phyloP scores from a whole-genome alignment of 2,329 filamentous ascomycete genomes.

The Aspergillus sergii region DNA sequence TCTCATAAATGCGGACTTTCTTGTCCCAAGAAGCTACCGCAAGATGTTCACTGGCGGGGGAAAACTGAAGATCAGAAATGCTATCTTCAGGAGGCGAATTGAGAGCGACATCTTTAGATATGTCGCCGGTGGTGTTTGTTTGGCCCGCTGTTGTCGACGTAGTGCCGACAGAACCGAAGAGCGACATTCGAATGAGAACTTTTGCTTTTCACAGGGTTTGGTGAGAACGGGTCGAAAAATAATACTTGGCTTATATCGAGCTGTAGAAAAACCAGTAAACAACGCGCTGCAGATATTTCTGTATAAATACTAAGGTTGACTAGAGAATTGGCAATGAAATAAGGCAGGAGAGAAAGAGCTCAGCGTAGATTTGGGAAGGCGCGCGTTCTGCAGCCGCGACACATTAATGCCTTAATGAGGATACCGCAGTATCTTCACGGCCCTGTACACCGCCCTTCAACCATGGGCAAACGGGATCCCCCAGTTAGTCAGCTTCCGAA shows the following conservation, averaged over 20 bases:
- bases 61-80: constrained; percentile 86
- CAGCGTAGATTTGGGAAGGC: neutral
- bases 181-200: constrained; percentile 38
- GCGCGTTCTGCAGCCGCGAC: neutral
- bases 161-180: constrained; percentile 57
- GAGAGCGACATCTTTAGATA: constrained; percentile 84
- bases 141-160: constrained; percentile 52
- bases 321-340: neutral
- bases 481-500: neutral
- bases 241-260: constrained; percentile 1
- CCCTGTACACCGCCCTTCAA: constrained; percentile 8
- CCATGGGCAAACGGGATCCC: neutral
- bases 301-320: neutral
- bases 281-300: too few species aligned
- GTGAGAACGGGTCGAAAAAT: neutral
- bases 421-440: constrained; percentile 7
- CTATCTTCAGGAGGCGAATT: constrained; percentile 80
- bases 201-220: constrained; percentile 14
- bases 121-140: constrained; percentile 81
- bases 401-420: neutral
- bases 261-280: neutral
- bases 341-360: neutral
- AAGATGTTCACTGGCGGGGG: constrained; percentile 74
- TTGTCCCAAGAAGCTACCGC: constrained; percentile 96
- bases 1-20: constrained; percentile 96